Conservation (phyloP, 2,329 filamentous ascomycete species). For the Aspergillus sp. region DNA sequence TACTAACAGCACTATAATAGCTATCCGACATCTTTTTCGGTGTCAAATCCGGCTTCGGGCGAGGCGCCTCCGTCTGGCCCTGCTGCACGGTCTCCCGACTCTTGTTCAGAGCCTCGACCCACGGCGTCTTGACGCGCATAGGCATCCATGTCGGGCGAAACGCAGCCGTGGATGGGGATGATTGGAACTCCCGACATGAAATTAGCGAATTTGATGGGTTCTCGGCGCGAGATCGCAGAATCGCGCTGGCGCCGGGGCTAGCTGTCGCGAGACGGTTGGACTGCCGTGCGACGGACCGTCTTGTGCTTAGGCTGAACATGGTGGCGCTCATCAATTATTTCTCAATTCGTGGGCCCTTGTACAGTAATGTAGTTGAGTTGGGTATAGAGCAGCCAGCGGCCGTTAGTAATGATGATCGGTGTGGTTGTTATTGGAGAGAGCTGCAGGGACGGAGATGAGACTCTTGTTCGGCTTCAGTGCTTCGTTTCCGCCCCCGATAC, state of each 20-base stretch:
- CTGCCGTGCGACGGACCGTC: slow-evolving; percentile 16
- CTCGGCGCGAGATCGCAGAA: slow-evolving; percentile 6
- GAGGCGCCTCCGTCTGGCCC: slow-evolving; percentile 19
- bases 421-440: slow-evolving; percentile 11
- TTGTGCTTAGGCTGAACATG: slow-evolving; percentile 22
- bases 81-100: slow-evolving; percentile 46
- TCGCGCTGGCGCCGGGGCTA: neutral
- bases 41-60: slow-evolving; percentile 55
- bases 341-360: too few species aligned
- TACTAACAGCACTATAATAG: slow-evolving; percentile 64
- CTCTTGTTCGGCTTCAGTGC: neutral
- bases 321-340: neutral
- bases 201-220: slow-evolving; percentile 8
- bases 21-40: slow-evolving; percentile 72
- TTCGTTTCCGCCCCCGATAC: slow-evolving; percentile 20
- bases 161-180: slow-evolving; percentile 24
- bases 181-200: slow-evolving; percentile 27
- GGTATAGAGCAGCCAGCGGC: neutral
- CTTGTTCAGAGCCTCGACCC: slow-evolving; percentile 64
- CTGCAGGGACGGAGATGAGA: neutral
- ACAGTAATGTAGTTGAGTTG: neutral
- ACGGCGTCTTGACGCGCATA: slow-evolving; percentile 64
- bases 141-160: slow-evolving; percentile 47
- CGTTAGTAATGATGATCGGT: neutral
- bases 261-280: slow-evolving; percentile 21